Conservation (phyloP, 2,329 filamentous ascomycete species). For the Proliferodiscus dingleyae region DNA sequence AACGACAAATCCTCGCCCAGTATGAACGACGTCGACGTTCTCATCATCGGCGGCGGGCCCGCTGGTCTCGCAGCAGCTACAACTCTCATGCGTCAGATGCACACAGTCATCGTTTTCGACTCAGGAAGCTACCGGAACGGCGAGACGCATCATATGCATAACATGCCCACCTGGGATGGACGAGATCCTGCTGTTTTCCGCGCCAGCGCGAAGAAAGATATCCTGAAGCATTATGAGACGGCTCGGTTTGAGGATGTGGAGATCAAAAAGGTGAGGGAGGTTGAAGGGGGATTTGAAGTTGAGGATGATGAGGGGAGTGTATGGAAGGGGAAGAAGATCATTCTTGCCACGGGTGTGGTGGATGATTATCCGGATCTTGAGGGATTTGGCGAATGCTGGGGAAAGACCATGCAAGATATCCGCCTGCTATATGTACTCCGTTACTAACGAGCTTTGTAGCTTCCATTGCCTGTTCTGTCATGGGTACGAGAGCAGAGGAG, state of each 20-base stretch:
- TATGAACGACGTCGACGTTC: constrained; percentile 28
- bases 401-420: too few species aligned
- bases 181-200: neutral
- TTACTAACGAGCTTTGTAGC: neutral
- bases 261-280: constrained; percentile 33
- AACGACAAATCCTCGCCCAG: too few species aligned
- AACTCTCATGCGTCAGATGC: constrained; percentile 33
- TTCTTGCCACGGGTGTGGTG: constrained; percentile 48
- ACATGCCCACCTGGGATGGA: constrained; percentile 36
- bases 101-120: constrained; percentile 40
- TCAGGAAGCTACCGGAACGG: constrained; percentile 39
- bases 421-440: too few species aligned
- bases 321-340: constrained; percentile 46
- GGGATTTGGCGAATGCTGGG: constrained; percentile 48
- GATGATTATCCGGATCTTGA: constrained; percentile 50
- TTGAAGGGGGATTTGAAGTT: constrained; percentile 43
- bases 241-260: constrained; percentile 46
- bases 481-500: neutral
- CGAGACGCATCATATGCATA: constrained; percentile 40
- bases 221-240: constrained; percentile 46
- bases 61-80: constrained; percentile 39
- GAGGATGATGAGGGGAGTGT: constrained; percentile 32
- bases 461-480: neutral
- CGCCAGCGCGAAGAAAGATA: constrained; percentile 36
- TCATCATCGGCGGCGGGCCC: constrained; percentile 36